Percentiles rank a stretch among this genome's conserved stretches.
phyloP scores from a whole-genome alignment of 345 rosid genomes.

The Pugionium cornutum region DNA sequence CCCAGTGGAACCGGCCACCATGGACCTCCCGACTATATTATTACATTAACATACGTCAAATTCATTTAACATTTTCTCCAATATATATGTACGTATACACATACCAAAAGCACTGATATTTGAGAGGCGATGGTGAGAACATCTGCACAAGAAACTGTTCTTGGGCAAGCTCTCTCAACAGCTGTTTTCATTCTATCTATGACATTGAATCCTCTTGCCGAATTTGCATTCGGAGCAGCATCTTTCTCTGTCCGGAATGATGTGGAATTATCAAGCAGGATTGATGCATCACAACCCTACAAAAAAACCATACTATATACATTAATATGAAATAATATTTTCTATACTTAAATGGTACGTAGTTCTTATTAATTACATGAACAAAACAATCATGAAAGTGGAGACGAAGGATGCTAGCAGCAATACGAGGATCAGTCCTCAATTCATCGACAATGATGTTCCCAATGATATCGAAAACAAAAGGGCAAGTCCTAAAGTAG shows the following conservation, averaged over 20 bases:
- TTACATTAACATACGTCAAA: too few relatives aligned
- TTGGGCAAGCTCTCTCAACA: slow-evolving; percentile 51
- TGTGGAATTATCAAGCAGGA: slow-evolving; percentile 48
- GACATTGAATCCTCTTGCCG: slow-evolving; percentile 54
- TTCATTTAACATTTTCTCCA: not conserved
- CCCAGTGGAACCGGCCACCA: slow-evolving; percentile 41
- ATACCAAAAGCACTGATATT: slow-evolving; percentile 46
- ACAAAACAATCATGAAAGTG: slow-evolving; percentile 36
- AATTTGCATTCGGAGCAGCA: slow-evolving; percentile 53
- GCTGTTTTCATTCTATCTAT: slow-evolving; percentile 53
- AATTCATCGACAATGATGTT: slow-evolving; percentile 26
- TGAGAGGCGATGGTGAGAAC: slow-evolving; percentile 47
- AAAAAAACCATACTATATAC: not conserved
- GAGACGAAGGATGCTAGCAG: slow-evolving; percentile 41
- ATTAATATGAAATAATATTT: not conserved
- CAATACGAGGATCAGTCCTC: slow-evolving; percentile 32
- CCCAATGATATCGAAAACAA: slow-evolving; percentile 23
- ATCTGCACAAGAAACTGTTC: slow-evolving; percentile 60
- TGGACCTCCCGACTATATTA: slow-evolving; percentile 44
- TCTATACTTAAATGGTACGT: too few relatives aligned
- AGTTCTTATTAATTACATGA: slow-evolving; percentile 8
- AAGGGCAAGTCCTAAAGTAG: slow-evolving; percentile 21
- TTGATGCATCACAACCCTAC: slow-evolving; percentile 67
- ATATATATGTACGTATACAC: not conserved
- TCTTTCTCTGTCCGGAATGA: slow-evolving; percentile 52